Base-by-base conservation (phyloP, 2,329 filamentous ascomycete genomes). In the Uncinocarpus reesii region DNA sequence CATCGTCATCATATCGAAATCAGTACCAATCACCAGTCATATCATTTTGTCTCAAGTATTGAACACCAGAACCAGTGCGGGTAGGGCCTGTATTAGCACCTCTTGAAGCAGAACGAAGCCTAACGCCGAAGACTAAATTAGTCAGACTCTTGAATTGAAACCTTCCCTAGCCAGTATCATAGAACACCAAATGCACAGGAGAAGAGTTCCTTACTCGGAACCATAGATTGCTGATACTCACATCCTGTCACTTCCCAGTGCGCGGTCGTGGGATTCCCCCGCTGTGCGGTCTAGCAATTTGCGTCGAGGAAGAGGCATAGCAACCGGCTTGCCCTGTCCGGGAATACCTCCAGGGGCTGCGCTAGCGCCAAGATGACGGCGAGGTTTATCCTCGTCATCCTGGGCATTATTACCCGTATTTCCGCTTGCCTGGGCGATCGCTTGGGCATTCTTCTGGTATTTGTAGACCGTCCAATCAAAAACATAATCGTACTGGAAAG, bases 381-480 rank as follows among this genome's bases (percentile, higher is more conserved):
- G 79, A 56, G 77, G 75, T 71, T 89, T 86, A 62, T 92, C 86
- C 15, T 88, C 84, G 34, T 81, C 80, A 56, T 88, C 84, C 53
- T 78, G 75, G 57, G 78, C 79, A 28, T 41, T 41, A 67, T 78
- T 75, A 51, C 71, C 71, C 62, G 79, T 74, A 60, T 78, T 76
- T 58, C 77, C 81, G 57, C 81, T 81, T 58, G 84, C 85, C 68
- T 90, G 83, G 58, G 86, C 86, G 67, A 94, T 94, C 63, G 88
- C 88, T 73, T 93, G 86, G 48, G 89, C 89, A 61, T 95, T 96
- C 83, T 95, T 95, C 79, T 95, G 89, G 77, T 96, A 95, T 77
- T 96, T 96, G 81, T 95, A 96, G 62, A 96, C 92, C 52, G 92
- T 98, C 92, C 92, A 98, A 74, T 98, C 92, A 63, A 98, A 98